These are phyloP conservation scores for Scolecobasidium constrictum DNA, from an alignment of 2,329 filamentous ascomycete species.

Conservation along the genomic window DNA sequence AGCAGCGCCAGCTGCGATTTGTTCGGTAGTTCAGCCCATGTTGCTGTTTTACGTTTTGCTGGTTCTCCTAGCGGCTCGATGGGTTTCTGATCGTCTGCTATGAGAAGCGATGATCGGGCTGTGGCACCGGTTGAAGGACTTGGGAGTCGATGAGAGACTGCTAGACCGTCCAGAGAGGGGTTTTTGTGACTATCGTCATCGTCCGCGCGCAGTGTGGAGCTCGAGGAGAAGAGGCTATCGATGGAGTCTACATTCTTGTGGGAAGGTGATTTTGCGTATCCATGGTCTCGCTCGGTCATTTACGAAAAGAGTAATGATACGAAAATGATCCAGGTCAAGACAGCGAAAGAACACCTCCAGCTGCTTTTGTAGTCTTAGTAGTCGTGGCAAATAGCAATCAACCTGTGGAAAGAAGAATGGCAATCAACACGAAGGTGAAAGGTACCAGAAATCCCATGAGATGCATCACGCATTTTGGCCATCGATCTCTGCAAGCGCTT, in stretches of 20 bases:
- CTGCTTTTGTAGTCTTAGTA: not conserved
- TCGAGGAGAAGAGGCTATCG: not conserved
- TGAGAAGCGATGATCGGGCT: not conserved
- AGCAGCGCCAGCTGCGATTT: slow-evolving; percentile 71
- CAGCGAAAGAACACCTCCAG: not conserved
- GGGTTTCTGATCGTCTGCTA: slow-evolving; percentile 2
- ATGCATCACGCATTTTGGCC: not conserved
- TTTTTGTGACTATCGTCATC: not conserved
- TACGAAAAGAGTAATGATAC: not conserved
- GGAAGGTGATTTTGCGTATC: not conserved
- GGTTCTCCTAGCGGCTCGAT: not conserved
- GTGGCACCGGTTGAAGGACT: not conserved
- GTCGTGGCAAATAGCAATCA: not conserved
- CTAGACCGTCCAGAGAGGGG: not conserved
- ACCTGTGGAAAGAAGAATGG: not conserved
- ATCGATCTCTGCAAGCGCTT: not conserved
- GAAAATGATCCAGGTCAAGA: not conserved
- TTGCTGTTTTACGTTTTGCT: slow-evolving; percentile 38
- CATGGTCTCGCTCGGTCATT: not conserved
- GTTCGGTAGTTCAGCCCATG: slow-evolving; percentile 63
- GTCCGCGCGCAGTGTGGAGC: not conserved
- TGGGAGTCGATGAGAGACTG: not conserved
- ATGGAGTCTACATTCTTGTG: not conserved
- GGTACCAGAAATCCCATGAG: not conserved
- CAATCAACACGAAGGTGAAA: not conserved